phyloP scores from a whole-genome alignment of 805 yeast species.

The Yamadazyma sp. region DNA sequence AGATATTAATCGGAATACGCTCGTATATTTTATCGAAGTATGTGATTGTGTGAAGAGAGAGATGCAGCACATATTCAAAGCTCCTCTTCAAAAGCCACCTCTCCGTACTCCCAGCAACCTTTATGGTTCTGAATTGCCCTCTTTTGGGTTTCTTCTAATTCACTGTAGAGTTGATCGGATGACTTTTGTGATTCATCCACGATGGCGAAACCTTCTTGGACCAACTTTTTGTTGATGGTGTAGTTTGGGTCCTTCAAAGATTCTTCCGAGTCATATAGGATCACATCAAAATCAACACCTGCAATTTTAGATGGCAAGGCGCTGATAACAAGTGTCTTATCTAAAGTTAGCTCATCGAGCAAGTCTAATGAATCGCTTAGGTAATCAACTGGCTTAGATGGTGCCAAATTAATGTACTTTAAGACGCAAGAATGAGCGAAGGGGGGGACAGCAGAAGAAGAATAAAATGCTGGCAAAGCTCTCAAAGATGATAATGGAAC shows the following conservation, averaged over 20 bases:
- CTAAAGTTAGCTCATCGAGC: slow-evolving; percentile 53
- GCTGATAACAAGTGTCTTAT: slow-evolving; percentile 54
- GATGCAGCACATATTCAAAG: slow-evolving; percentile 10
- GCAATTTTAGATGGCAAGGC: slow-evolving; percentile 42
- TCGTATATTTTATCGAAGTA: slow-evolving; percentile 1
- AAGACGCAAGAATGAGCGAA: slow-evolving; percentile 58
- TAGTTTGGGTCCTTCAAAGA: slow-evolving; percentile 53
- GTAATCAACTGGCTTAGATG: slow-evolving; percentile 54
- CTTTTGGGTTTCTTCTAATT: slow-evolving; percentile 43
- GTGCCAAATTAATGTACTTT: slow-evolving; percentile 57
- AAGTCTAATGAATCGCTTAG: slow-evolving; percentile 52
- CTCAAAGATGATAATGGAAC: slow-evolving; percentile 48
- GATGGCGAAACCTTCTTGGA: slow-evolving; percentile 59
- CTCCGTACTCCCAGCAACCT: slow-evolving; percentile 80
- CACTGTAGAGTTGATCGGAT: slow-evolving; percentile 34
- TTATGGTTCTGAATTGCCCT: slow-evolving; percentile 49
- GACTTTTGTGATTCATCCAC: slow-evolving; percentile 41
- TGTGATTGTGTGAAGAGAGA: too few relatives aligned
- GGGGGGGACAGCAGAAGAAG: slow-evolving; percentile 38
- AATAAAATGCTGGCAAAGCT: slow-evolving; percentile 52
- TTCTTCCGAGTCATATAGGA: slow-evolving; percentile 56
- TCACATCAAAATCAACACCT: slow-evolving; percentile 49
- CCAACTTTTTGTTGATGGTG: slow-evolving; percentile 60
- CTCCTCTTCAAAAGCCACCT: slow-evolving; percentile 59
- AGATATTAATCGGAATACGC: slow-evolving; percentile 1